Evolutionary conservation across 305 asterid genomes (phyloP).

Genomic region (Galium porrigens): DNA sequence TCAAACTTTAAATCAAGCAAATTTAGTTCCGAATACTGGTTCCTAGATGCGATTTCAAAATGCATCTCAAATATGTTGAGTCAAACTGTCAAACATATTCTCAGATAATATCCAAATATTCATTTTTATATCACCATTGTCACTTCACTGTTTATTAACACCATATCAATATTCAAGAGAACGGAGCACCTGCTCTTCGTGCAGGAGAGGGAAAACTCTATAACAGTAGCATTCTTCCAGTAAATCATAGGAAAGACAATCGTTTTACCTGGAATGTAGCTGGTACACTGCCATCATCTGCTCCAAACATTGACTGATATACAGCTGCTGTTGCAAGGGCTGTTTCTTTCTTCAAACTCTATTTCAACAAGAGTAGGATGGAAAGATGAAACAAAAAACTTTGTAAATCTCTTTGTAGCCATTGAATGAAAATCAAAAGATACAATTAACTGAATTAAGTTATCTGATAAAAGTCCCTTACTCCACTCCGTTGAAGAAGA

Average conservation of each 20-base stretch:
- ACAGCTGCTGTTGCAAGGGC: conserved; percentile 86
- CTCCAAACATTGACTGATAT: conserved; percentile 86
- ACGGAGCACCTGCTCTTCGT: background rate
- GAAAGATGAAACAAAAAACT: background rate
- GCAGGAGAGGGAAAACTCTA: background rate
- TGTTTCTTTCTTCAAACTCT: conserved; percentile 78
- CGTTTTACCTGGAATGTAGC: conserved; percentile 76
- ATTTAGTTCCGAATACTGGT: background rate
- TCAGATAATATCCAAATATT: background rate
- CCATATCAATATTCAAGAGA: background rate
- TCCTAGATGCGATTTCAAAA: background rate
- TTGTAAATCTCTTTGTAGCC: background rate
- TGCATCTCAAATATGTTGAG: background rate
- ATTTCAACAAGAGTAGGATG: conserved; percentile 11
- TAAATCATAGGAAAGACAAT: background rate
- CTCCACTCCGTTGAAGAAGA: conserved; percentile 54
- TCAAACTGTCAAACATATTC: background rate
- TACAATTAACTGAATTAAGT: background rate
- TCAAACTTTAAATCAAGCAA: background rate
- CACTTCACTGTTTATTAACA: background rate
- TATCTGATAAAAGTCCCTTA: conserved; percentile 19
- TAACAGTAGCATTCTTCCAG: background rate
- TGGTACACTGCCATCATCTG: conserved; percentile 84
- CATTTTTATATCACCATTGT: background rate
- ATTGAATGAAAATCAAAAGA: conserved; percentile 10